These are phyloP conservation scores for Exsudoporus floridanus DNA, from an alignment of 1,284 basidiomycete genomes.

Conservation along the genomic window DNA sequence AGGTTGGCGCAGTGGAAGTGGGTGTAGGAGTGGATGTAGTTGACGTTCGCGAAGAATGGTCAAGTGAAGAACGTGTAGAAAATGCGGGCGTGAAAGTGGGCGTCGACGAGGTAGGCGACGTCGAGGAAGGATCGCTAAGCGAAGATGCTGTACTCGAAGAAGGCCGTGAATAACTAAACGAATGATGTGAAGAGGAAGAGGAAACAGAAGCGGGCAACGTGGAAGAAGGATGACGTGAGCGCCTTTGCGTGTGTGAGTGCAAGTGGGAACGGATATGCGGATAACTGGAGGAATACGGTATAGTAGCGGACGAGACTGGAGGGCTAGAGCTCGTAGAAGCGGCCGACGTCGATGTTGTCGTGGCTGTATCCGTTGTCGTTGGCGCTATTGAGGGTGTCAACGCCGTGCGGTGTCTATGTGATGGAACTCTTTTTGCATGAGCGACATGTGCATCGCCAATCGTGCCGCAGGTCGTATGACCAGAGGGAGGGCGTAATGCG, in stretches of 20 bases:
- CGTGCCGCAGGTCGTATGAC: constrained; percentile 46
- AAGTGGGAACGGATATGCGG: not conserved
- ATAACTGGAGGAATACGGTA: not conserved
- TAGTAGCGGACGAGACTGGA: not conserved
- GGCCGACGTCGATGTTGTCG: not conserved
- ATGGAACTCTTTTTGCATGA: constrained; percentile 29
- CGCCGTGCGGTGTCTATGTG: not conserved
- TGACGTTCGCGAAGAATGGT: not conserved
- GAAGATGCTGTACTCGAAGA: constrained; percentile 1
- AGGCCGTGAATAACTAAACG: not conserved
- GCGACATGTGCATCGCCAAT: constrained; percentile 43
- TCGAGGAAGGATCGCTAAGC: not conserved
- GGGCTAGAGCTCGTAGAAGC: not conserved
- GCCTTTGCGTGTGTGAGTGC: not conserved
- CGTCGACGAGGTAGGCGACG: not conserved
- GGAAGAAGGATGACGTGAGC: constrained; percentile 4
- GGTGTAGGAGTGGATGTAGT: not conserved
- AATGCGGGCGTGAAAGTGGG: not conserved
- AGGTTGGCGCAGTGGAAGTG: not conserved
- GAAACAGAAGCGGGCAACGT: not conserved
- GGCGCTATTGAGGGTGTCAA: not conserved
- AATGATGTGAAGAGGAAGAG: not conserved
- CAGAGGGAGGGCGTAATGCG: constrained; percentile 53
- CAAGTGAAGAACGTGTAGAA: not conserved
- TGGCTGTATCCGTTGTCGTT: constrained; percentile 2